Evolutionary conservation across 1,139 yeast genomes (phyloP), one percentile per base, ranked within the genome.

Genomic region (Geotrichum restrictum): DNA sequence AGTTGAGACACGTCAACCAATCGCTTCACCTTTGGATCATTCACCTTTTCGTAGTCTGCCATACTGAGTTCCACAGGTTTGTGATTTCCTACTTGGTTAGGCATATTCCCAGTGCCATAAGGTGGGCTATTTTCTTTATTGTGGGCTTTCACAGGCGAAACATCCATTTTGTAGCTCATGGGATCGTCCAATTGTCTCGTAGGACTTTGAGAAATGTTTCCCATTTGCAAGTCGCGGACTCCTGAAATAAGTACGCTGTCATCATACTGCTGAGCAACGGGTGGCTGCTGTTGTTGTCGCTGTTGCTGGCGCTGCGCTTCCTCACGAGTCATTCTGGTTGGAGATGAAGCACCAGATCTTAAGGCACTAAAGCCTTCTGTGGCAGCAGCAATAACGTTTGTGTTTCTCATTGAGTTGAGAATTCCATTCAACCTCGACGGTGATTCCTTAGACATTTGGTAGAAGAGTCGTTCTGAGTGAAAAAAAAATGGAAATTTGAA

Each of bases 1-100:
- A 78, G 69, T 62, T 79, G 81, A 18, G 89, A 81, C 37, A 93
- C 97, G 56, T 89, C 87, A 3, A 94, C 95, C 58, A 88, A 74
- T 56, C 99, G 77, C 66, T 85, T 86, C 6, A 95, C 88, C 64
- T 88, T 88, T 44, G 87, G 83, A 46, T 81, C 78, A 57, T 82
- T 79, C 11, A 89, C 83, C 64, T 80, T 82, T 53, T 73, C 71
- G 59, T 76, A 74, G 63, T 66, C 71, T 21, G 48, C 53, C 32
- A 44, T 36, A 21, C 49, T 44, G 19, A 49, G 41, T 10, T 43
- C 52, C 11, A 37, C 43, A n/a, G 47, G 43, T 21, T 32, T 24
- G 32, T 24, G 24, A 10, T 22, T 43, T 16, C 47, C 47, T 6
- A 38, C 47, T 16, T 36, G 29, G 7, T 36, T 29, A 13, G 44